Evolutionary conservation across 805 yeast genomes (phyloP), one percentile per base, ranked within the genome.

Genomic region (Scheffersomyces lignosus): DNA sequence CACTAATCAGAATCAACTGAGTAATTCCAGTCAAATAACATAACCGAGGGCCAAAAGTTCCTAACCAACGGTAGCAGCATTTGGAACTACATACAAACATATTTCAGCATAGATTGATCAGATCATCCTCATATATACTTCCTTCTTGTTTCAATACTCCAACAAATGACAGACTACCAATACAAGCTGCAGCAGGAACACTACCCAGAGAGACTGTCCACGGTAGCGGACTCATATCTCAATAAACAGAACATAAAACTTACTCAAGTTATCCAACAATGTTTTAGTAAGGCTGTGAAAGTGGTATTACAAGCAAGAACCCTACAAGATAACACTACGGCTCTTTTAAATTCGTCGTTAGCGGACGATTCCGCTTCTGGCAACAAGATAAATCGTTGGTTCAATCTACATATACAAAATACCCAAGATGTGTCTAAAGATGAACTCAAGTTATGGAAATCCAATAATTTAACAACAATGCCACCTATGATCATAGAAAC

Each of bases 401-500:
- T 80, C 53, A 75, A 80, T 50, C 52, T 80, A 15, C 77, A 78
- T 38, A 64, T 77, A 26, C 52, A 58, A 26, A 52, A 47, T 26
- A 63, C 65, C 34, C 45, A 49, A 24, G 67, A 59, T 5, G 39
- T 58, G 9, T 50, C 54, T 34, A 68, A 71, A 26, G 87, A 81
- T n/a, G 87, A 80, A 27, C 61, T 87, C 33, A 64, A 70, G 36
- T 62, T 70, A 3, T 87, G 96, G 96, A 72, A 71, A 37, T 41
- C 65, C 5, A 50, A 41, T 38, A 79, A 76, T 42, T 41, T 74
- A 3, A 42, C 68, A 3, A 41, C 50, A n/a, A 58, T 81, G 12
- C 87, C 95, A 1, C 96, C 97, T 1, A 70, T 93, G 58, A 86
- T 93, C 12, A 73, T 93, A 17, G 99, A 93, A 57, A 81, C 93